Base-by-base conservation (phyloP, 192 early-diverging fungal species). In the Phycomyces nitens region DNA sequence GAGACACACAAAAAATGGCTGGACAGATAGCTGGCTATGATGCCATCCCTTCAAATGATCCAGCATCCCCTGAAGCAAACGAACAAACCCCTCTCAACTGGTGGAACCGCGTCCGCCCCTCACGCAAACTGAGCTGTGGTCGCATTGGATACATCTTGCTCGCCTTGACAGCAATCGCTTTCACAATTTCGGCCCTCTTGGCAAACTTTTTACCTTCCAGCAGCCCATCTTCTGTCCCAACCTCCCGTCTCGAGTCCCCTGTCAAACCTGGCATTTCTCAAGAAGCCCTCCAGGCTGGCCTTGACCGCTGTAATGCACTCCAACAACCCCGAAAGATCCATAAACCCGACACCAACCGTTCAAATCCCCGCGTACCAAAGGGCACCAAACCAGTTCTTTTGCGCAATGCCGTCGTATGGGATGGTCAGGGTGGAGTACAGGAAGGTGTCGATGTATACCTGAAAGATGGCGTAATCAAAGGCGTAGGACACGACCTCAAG, bases 401-500 rank as follows among this genome's bases (percentile, higher is more conserved):
- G 0, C 59, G 55, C 41, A 70, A 75, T 39, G 69, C 73, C 2
- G 56, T 58, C 7, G 70, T 75, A 5, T 75, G 73, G 73, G 69
- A 71, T 52, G 73, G 73, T 3, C 47, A 59, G 43, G 73, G 73
- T 3, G 26, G 16, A 26, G 53, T 75, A 18, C 22, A 59, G 12
- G n/a, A 53, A 20, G 53, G 60, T n/a, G 55, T 71, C 16, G 80
- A 85, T 66, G 68, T 86, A 11, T 55, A 71, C 27, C 18, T 83
- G 15, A 40, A 43, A 12, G 9, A 77, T 59, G 82, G 81, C 20
- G 14, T 81, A n/a, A 75, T 84, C 27, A 38, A 56, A 14, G 43
- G 38, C 11, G 59, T 81, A 29, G 71, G 55, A 54, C 59, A 61
- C 16, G 54, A 56, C 51, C 38, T 66, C 38, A 23, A 47, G 20